Conservation (phyloP, 345 rosid genomes). For the rapeseed (Brassica napus) region DNA sequence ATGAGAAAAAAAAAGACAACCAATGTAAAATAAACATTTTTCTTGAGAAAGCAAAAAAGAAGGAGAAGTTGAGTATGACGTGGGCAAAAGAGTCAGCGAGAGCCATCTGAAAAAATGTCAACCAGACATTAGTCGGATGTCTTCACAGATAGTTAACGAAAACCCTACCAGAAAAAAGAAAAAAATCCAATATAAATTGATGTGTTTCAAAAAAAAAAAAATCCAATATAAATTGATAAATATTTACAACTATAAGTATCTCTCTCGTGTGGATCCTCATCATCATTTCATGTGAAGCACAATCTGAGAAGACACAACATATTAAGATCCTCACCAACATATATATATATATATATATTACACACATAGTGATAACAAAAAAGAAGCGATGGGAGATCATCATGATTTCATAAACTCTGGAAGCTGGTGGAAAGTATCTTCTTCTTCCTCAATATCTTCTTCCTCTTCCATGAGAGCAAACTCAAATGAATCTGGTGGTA, state of each 20-base stretch:
- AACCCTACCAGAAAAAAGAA: slow-evolving; percentile 35
- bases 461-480: slow-evolving; percentile 58
- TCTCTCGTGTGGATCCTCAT: slow-evolving; percentile 39
- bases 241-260: slow-evolving; percentile 42
- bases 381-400: slow-evolving; percentile 42
- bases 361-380: not conserved
- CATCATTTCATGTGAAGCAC: slow-evolving; percentile 42
- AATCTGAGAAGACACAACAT: slow-evolving; percentile 34
- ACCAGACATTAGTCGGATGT: slow-evolving; percentile 36
- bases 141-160: slow-evolving; percentile 34
- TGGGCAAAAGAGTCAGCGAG: slow-evolving; percentile 42
- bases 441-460: slow-evolving; percentile 53
- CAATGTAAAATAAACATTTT: not conserved
- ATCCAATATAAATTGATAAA: slow-evolving; percentile 32
- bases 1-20: not conserved
- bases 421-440: slow-evolving; percentile 43
- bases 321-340: slow-evolving; percentile 27
- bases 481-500: slow-evolving; percentile 60
- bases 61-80: slow-evolving; percentile 38
- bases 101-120: slow-evolving; percentile 45
- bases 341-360: slow-evolving; percentile 10
- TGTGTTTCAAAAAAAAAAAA: not conserved
- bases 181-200: too few species aligned
- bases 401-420: slow-evolving; percentile 44
- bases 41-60: not conserved